Evolutionary conservation across 345 rosid genomes (phyloP), one percentile per base, ranked within the genome.

Genomic region (Brassica napus): DNA sequence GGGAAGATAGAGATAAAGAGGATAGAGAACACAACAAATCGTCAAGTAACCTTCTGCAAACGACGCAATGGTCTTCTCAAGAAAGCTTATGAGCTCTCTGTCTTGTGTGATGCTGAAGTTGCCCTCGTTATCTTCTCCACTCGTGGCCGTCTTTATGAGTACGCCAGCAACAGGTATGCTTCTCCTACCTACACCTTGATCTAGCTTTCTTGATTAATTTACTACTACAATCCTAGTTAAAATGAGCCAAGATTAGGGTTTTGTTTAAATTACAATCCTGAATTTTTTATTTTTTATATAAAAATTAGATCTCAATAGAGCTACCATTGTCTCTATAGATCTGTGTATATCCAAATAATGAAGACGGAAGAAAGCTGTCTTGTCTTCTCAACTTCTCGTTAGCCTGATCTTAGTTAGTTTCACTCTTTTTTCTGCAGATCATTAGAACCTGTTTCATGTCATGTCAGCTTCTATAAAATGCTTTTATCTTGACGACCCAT

Each of bases 41-140:
- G 97, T 52, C 97, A 90, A 76, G 97, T 92, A 65, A 92, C 97
- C 58, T 92, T 92, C 87, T 92, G 97, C 61, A 90, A 92, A 81
- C 81, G 95, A 66, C 83, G 97, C 21, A 90, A 92, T 76, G 97
- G 97, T 24, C 80, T 92, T 84, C 89, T 92, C 64, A 92, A 92
- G 88, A 92, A 92, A 78, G 97, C 95, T 71, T 92, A 90, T 69
- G 95, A 92, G 71, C 78, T 92, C 66, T 92, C 97, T 73, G 95
- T 90, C 30, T 83, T 92, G 52, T 90, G 94, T 73, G 97, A 92
- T 73, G 94, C 94, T 16, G 94, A 92, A 72, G 90, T 92, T 31
- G 89, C 94, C 34, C 94, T 92, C 68, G 65, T 92, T 58, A 83
- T 92, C 87, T 92, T 92, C 88, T 90, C 95, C n/a, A 89, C 69